Conservation (phyloP, 2,329 filamentous ascomycete genomes). For the Fusarium abutilonis region DNA sequence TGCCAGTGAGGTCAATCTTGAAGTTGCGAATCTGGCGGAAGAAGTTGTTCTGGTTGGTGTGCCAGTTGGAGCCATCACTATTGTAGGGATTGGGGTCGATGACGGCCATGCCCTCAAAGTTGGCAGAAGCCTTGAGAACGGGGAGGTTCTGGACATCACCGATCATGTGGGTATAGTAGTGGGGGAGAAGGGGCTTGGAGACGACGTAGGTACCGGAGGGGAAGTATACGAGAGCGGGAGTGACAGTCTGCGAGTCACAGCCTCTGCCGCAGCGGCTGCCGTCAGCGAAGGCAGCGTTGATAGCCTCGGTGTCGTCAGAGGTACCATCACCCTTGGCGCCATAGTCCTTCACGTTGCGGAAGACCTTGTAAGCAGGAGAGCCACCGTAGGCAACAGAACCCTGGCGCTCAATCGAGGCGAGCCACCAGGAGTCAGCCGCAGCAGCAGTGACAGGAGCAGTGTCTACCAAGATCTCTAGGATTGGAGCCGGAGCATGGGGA, state of each 20-base stretch:
- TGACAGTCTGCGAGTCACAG: slow-evolving; percentile 86
- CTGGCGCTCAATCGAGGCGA: slow-evolving; percentile 74
- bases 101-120: slow-evolving; percentile 85
- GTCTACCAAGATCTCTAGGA: background rate
- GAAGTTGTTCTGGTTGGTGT: slow-evolving; percentile 85
- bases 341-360: slow-evolving; percentile 80
- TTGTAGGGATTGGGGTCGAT: slow-evolving; percentile 90
- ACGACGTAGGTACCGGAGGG: slow-evolving; percentile 87
- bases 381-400: slow-evolving; percentile 72
- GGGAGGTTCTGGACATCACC: slow-evolving; percentile 80
- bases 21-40: slow-evolving; percentile 86
- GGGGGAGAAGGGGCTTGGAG: slow-evolving; percentile 79
- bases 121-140: slow-evolving; percentile 75
- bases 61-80: slow-evolving; percentile 74
- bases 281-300: slow-evolving; percentile 83
- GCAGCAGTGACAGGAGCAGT: slow-evolving; percentile 21
- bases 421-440: slow-evolving; percentile 69
- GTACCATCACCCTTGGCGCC: slow-evolving; percentile 74
- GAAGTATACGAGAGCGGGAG: slow-evolving; percentile 91
- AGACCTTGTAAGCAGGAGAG: slow-evolving; percentile 71
- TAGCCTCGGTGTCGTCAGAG: slow-evolving; percentile 87
- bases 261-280: slow-evolving; percentile 81
- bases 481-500: slow-evolving; percentile 30
- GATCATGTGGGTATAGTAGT: slow-evolving; percentile 93
- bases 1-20: slow-evolving; percentile 76